A percentile compares a stretch with the other conserved stretches of the same genome.
Evolutionary conservation across 352 stramenopile species (phyloP).

Genomic region (Globisporangium polare): DNA sequence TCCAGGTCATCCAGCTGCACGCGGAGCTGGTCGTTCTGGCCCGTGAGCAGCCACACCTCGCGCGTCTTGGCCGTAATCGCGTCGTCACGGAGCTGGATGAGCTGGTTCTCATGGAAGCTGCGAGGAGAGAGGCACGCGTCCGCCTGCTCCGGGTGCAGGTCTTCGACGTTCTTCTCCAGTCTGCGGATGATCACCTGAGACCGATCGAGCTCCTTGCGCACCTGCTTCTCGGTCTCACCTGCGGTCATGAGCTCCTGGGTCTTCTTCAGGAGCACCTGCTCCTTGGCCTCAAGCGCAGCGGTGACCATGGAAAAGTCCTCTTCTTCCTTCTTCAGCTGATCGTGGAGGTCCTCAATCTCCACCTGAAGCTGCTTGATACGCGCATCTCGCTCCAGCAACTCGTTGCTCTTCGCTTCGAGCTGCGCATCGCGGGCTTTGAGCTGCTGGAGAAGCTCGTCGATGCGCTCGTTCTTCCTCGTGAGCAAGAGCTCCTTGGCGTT

Average conservation of each 20-base stretch:
- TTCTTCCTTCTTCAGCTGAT: slow-evolving; percentile 59
- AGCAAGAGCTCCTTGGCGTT: slow-evolving; percentile 70
- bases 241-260: slow-evolving; percentile 26
- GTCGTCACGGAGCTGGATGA: slow-evolving; percentile 73
- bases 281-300: slow-evolving; percentile 46
- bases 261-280: slow-evolving; percentile 37
- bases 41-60: slow-evolving; percentile 66
- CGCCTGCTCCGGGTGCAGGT: slow-evolving; percentile 31
- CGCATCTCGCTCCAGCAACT: slow-evolving; percentile 15
- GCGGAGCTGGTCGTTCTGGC: slow-evolving; percentile 62
- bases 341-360: slow-evolving; percentile 32
- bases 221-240: slow-evolving; percentile 29
- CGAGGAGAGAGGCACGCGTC: slow-evolving; percentile 71
- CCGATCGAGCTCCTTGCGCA: slow-evolving; percentile 42
- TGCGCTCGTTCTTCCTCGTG: slow-evolving; percentile 49
- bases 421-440: slow-evolving; percentile 27
- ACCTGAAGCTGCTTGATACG: slow-evolving; percentile 19
- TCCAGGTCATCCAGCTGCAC: slow-evolving; percentile 68
- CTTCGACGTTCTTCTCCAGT: slow-evolving; percentile 44
- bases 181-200: slow-evolving; percentile 31
- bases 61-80: slow-evolving; percentile 63
- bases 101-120: slow-evolving; percentile 68
- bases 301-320: slow-evolving; percentile 62
- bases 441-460: slow-evolving; percentile 53
- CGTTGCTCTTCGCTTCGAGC: slow-evolving; percentile 5